A percentile compares a stretch with the other conserved stretches of the same genome.
Conservation (phyloP, 345 rosid species). For the Euphorbia tirucalli region DNA sequence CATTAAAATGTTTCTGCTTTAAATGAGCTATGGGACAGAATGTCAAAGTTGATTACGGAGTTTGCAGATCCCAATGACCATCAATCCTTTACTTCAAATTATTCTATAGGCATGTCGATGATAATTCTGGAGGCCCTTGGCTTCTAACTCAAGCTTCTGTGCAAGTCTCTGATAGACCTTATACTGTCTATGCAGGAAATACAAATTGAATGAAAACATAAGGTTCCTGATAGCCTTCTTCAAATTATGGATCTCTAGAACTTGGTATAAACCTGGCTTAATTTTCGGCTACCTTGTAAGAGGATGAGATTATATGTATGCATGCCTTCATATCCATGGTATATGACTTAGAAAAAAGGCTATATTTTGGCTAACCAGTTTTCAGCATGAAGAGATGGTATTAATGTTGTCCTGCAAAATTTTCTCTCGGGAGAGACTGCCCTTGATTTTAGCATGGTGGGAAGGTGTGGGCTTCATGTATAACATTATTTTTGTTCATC, state of each 20-base stretch:
- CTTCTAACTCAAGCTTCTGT: slow-evolving; percentile 1
- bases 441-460: not conserved
- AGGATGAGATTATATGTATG: not conserved
- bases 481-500: not conserved
- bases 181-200: slow-evolving; percentile 17
- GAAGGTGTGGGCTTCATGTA: not conserved
- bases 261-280: slow-evolving; percentile 11
- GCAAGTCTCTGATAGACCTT: slow-evolving; percentile 18
- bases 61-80: too few species aligned
- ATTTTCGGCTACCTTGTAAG: not conserved
- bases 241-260: slow-evolving; percentile 14
- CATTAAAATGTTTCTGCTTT: too few species aligned
- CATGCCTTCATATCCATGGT: not conserved
- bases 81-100: not conserved
- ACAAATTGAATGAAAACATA: not conserved
- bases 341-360: not conserved
- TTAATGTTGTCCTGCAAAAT: not conserved
- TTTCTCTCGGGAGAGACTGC: not conserved
- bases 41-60: too few species aligned
- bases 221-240: not conserved
- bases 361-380: not conserved
- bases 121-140: slow-evolving; percentile 4
- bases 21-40: too few species aligned
- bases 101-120: not conserved
- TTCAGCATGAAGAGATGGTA: slow-evolving; percentile 4